A percentile compares a stretch with the other conserved stretches of the same genome.
Conservation (phyloP, 176 grass and related monocot genomes). For the Raddia distichophylla region DNA sequence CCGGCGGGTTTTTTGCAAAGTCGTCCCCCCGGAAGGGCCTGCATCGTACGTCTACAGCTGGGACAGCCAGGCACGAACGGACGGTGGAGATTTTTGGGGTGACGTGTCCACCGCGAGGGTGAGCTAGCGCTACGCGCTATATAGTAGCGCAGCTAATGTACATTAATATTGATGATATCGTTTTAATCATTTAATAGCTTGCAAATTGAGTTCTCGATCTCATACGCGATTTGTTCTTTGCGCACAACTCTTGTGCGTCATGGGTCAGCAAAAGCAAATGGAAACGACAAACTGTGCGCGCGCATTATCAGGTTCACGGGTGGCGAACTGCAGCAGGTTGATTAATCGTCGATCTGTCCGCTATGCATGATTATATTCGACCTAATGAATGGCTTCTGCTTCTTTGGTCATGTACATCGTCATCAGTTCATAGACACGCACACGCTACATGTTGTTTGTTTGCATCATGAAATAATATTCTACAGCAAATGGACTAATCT, state of each 20-base stretch:
- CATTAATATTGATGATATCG: no score
- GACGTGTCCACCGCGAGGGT: no score
- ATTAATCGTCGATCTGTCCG: no score
- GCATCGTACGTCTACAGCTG: no score
- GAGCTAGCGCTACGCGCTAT: no score
- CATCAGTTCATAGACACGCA: background rate
- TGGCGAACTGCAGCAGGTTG: background rate
- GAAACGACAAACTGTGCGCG: background rate
- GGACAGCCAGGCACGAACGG: no score
- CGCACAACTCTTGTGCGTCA: no score
- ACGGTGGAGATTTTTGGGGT: no score
- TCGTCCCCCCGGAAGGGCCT: no score
- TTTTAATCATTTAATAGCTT: no score
- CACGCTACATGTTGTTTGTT: background rate
- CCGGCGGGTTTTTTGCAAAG: no score
- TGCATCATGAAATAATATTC: background rate
- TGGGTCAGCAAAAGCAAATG: background rate
- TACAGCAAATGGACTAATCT: background rate
- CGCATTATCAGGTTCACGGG: slow-evolving; percentile 26
- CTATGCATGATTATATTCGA: background rate
- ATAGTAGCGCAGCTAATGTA: no score
- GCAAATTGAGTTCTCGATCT: background rate
- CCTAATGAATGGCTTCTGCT: background rate
- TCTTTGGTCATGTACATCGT: background rate
- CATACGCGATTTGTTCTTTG: background rate